A percentile compares a stretch with the other conserved stretches of the same genome.
Conservation (phyloP, 129 eudicot genomes). For the Dittrichia graveolens region DNA sequence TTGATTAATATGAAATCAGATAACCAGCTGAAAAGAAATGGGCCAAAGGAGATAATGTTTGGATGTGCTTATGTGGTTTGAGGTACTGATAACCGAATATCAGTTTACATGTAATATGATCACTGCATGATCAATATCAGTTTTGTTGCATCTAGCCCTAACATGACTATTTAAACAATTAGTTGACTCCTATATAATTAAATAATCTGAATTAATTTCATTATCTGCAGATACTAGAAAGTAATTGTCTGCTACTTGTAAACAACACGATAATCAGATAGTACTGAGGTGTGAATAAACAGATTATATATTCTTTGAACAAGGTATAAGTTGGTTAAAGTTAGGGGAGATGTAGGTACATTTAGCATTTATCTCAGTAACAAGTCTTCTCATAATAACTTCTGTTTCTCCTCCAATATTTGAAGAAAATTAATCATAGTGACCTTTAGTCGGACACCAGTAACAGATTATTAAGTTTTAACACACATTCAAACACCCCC, state of each 20-base stretch:
- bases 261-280: not conserved
- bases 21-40: no score
- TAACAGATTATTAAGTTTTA: not conserved
- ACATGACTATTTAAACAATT: not conserved
- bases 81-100: not conserved
- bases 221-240: not conserved
- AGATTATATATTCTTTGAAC: not conserved
- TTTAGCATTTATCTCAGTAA: not conserved
- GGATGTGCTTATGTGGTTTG: conserved; percentile 4
- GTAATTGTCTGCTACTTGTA: not conserved
- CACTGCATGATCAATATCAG: not conserved
- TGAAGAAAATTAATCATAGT: not conserved
- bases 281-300: not conserved
- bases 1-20: no score
- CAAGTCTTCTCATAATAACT: not conserved
- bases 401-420: not conserved
- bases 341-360: not conserved
- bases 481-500: not conserved
- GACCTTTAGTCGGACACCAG: not conserved
- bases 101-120: not conserved
- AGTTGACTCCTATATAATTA: not conserved
- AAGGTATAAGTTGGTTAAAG: conserved; percentile 3
- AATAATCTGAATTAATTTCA: not conserved
- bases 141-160: not conserved
- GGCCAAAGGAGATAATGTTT: not conserved